Percentiles rank a stretch among this genome's conserved stretches.
Conservation (phyloP, 139 green algal genomes). For the Raphidocelis subcapitata region DNA sequence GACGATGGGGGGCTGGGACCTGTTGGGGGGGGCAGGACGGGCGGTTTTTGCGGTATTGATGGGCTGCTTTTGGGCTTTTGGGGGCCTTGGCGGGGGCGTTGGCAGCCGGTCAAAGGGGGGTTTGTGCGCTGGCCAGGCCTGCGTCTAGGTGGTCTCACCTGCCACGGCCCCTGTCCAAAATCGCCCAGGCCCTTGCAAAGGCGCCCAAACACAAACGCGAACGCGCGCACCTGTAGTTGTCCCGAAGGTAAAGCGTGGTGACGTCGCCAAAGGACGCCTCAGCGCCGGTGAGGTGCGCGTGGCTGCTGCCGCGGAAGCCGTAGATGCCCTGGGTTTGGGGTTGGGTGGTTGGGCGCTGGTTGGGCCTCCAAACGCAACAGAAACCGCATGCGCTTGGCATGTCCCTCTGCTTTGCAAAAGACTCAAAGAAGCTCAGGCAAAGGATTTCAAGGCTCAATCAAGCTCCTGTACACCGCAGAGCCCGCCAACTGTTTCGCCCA, state of each 20-base stretch:
- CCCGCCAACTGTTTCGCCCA: background rate
- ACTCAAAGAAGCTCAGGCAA: background rate
- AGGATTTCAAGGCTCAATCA: background rate
- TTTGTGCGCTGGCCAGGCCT: background rate
- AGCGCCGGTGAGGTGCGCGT: background rate
- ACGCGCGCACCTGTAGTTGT: conserved; percentile 36
- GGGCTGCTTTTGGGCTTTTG: no score
- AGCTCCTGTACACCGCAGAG: background rate
- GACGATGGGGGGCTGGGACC: no score
- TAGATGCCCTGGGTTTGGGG: conserved; percentile 62
- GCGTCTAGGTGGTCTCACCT: background rate
- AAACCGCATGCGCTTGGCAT: background rate
- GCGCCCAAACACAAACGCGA: conserved; percentile 5
- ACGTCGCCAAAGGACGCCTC: background rate
- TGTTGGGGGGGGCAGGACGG: no score
- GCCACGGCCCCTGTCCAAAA: background rate
- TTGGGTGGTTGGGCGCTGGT: background rate
- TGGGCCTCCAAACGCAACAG: background rate
- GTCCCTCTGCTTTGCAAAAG: background rate
- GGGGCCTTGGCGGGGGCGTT: no score
- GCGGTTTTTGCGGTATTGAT: no score
- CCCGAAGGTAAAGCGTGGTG: conserved; percentile 8
- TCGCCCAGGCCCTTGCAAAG: background rate
- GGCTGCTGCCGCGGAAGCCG: conserved; percentile 49
- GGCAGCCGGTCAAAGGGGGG: no score